Conservation (phyloP, 73 alveolate species). For the Paramecium tetraurelia region DNA sequence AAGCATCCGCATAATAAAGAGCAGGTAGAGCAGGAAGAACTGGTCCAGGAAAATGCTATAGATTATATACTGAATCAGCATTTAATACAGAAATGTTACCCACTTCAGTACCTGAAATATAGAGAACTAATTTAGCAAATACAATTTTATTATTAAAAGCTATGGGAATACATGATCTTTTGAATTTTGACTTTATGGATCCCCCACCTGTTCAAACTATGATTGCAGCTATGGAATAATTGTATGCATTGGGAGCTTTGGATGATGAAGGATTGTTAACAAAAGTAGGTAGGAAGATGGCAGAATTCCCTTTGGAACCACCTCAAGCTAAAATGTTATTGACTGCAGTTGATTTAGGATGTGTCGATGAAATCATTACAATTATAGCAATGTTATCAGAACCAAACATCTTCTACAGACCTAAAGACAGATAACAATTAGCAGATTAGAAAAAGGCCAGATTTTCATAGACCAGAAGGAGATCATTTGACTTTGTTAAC, state of each 20-base stretch:
- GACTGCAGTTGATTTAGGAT: conserved; percentile 98
- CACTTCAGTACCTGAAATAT: conserved; percentile 98
- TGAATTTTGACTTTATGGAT: conserved; percentile 99
- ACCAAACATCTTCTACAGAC: conserved; percentile 98
- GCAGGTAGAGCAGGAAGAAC: conserved; percentile 99
- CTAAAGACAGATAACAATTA: conserved; percentile 94
- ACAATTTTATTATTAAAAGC: conserved; percentile 98
- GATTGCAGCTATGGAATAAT: conserved; percentile 91
- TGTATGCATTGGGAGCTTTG: conserved; percentile 94
- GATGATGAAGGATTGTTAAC: conserved; percentile 99
- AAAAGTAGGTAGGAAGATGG: conserved; percentile 98
- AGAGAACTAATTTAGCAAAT: conserved; percentile 98
- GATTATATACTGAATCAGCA: conserved; percentile 97
- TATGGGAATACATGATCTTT: conserved; percentile 98
- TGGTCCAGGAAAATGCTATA: conserved; percentile 99
- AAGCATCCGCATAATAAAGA: conserved; percentile 96
- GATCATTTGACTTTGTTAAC: conserved; percentile 99
- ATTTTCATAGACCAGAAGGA: conserved; percentile 99
- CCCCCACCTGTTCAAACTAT: conserved; percentile 97
- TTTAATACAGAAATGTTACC: conserved; percentile 98
- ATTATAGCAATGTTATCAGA: conserved; percentile 98
- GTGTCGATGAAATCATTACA: conserved; percentile 99
- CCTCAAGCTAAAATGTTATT: conserved; percentile 97
- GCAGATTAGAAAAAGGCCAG: conserved; percentile 99
- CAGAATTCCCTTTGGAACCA: conserved; percentile 99